Conservation (phyloP, 116 monocot genomes). For the Trichopus zeylanicus region DNA sequence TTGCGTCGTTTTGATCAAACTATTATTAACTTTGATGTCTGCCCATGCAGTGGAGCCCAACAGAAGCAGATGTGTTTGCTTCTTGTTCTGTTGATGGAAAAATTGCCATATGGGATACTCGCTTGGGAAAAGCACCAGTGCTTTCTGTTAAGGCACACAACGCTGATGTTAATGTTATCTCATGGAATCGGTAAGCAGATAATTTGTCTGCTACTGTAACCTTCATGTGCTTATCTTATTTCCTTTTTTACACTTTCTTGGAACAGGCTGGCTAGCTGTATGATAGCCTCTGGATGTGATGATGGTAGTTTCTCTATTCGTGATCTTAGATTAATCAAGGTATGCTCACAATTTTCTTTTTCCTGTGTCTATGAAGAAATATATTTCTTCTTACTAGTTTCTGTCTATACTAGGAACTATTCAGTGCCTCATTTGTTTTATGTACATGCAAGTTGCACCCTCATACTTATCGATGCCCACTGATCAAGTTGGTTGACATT, state of each 20-base stretch:
- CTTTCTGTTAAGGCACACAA: constrained; percentile 80
- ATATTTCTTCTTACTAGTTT: no score
- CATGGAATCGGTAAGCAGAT: constrained; percentile 71
- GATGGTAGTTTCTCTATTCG: constrained; percentile 67
- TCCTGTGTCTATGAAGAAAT: no score
- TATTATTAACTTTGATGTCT: no score
- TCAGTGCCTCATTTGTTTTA: no score
- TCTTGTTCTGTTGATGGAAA: constrained; percentile 87
- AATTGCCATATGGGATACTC: constrained; percentile 80
- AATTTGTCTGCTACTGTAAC: neutral
- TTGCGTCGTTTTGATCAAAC: no score
- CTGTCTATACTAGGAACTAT: no score
- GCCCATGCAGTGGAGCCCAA: constrained; percentile 85
- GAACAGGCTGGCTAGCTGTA: constrained; percentile 76
- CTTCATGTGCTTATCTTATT: neutral
- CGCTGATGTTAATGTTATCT: constrained; percentile 89
- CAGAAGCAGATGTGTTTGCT: constrained; percentile 92
- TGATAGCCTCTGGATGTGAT: constrained; percentile 87
- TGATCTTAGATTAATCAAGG: constrained; percentile 74
- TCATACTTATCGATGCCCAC: neutral
- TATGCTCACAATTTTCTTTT: constrained; percentile 13
- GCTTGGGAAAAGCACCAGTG: constrained; percentile 69
- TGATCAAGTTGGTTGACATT: neutral
- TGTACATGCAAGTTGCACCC: no score
- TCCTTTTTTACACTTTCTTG: neutral